Percentiles rank a stretch among this genome's conserved stretches.
Conservation (phyloP, 495 filamentous ascomycete genomes). For the Daldinia concentrica region DNA sequence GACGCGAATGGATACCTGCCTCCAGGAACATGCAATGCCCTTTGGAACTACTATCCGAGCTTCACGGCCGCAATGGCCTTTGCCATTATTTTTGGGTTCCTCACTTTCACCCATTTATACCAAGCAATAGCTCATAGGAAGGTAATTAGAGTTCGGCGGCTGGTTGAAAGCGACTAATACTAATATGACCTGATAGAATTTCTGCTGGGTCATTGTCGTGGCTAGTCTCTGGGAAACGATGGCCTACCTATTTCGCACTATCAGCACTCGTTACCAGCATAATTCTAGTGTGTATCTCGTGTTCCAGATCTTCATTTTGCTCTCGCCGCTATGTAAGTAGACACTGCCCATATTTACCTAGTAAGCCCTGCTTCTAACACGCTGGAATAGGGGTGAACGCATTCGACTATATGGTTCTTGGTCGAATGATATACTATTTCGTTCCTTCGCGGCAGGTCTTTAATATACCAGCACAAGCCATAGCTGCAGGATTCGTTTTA, state of each 20-base stretch:
- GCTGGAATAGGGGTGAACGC: slow-evolving; percentile 64
- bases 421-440: slow-evolving; percentile 69
- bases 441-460: slow-evolving; percentile 56
- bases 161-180: neutral
- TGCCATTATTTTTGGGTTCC: slow-evolving; percentile 52
- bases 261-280: slow-evolving; percentile 33
- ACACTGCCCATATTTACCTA: neutral
- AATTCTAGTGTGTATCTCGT: slow-evolving; percentile 41
- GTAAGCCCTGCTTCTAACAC: slow-evolving; percentile 4
- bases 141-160: slow-evolving; percentile 6
- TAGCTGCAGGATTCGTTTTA: slow-evolving; percentile 66
- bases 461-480: slow-evolving; percentile 58
- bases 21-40: slow-evolving; percentile 49
- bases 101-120: slow-evolving; percentile 49
- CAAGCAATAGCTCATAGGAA: slow-evolving; percentile 52
- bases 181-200: slow-evolving; percentile 48
- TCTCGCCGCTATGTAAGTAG: slow-evolving; percentile 35
- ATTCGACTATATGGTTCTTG: slow-evolving; percentile 73
- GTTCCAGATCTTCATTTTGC: slow-evolving; percentile 43
- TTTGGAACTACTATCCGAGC: slow-evolving; percentile 51
- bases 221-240: slow-evolving; percentile 56
- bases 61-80: slow-evolving; percentile 44
- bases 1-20: slow-evolving; percentile 55
- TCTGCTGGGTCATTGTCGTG: slow-evolving; percentile 66
- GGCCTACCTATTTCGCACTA: slow-evolving; percentile 50